Conservation (phyloP, 352 stramenopile species). For the Globisporangium camurandrum region DNA sequence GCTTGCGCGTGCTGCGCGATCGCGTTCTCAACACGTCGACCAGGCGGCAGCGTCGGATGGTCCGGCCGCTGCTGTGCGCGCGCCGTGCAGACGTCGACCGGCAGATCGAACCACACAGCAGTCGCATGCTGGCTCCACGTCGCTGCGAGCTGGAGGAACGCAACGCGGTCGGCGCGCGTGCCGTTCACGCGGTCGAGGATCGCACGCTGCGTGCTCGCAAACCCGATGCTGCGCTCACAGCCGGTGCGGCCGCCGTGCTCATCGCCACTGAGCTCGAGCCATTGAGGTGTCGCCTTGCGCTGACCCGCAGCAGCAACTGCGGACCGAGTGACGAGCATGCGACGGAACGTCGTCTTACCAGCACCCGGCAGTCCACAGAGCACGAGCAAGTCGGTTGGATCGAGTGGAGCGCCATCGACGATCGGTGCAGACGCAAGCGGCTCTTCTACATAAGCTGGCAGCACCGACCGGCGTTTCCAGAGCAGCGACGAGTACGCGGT, state of each 20-base stretch:
- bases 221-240: conserved; percentile 24
- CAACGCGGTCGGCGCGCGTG: conserved; percentile 24
- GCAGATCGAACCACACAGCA: conserved; percentile 53
- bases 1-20: conserved; percentile 32
- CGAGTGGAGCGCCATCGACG: conserved; percentile 21
- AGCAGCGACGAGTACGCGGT: conserved; percentile 40
- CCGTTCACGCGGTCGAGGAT: conserved; percentile 62
- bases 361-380: conserved; percentile 50
- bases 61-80: conserved; percentile 34
- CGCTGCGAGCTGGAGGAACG: conserved; percentile 33
- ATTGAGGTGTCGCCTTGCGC: conserved; percentile 9
- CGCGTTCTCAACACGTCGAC: conserved; percentile 28
- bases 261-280: conserved; percentile 47
- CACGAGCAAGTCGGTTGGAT: conserved; percentile 37
- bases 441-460: conserved; percentile 20
- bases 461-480: conserved; percentile 41
- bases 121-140: conserved; percentile 50
- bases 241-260: conserved; percentile 33
- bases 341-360: conserved; percentile 55
- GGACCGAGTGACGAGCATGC: conserved; percentile 30
- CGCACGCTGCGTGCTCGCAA: conserved; percentile 10
- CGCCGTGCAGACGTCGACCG: conserved; percentile 27
- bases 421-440: conserved; percentile 24
- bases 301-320: conserved; percentile 5
- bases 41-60: conserved; percentile 37